These are phyloP conservation scores for Lomentospora prolificans DNA, from an alignment of 2,329 filamentous ascomycete species.

Conservation along the genomic window DNA sequence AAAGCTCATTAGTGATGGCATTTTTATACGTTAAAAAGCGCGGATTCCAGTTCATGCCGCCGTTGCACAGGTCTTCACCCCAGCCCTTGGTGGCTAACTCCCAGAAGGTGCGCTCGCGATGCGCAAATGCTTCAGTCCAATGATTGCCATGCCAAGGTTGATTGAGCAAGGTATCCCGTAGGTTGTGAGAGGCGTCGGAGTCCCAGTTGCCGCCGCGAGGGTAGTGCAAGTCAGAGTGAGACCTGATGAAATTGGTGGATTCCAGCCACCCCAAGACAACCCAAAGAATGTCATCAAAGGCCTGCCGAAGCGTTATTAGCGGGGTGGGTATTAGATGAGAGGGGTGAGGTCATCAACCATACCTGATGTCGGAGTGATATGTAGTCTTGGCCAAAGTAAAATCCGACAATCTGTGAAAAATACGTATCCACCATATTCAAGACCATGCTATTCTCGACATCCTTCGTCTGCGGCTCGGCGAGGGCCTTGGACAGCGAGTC, in stretches of 20 bases:
- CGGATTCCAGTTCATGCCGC: constrained; percentile 89
- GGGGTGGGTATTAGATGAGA: background rate
- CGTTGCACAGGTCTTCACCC: constrained; percentile 70
- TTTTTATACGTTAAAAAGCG: constrained; percentile 81
- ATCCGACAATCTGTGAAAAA: constrained; percentile 66
- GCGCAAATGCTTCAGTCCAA: constrained; percentile 68
- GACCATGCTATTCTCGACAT: constrained; percentile 17
- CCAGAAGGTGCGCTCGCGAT: constrained; percentile 78
- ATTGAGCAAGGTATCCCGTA: constrained; percentile 24
- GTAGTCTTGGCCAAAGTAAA: constrained; percentile 80
- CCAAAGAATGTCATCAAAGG: constrained; percentile 93
- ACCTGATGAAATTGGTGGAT: constrained; percentile 62
- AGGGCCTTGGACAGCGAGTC: constrained; percentile 59
- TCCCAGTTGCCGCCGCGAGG: constrained; percentile 17
- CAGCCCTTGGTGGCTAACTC: constrained; percentile 70
- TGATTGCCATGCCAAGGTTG: constrained; percentile 65
- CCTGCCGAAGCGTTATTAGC: constrained; percentile 34
- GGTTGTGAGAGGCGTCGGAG: constrained; percentile 9
- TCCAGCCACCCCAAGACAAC: constrained; percentile 89
- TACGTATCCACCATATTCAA: constrained; percentile 53
- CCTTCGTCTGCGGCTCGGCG: constrained; percentile 22
- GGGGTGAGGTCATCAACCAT: background rate
- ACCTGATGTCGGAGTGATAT: constrained; percentile 57
- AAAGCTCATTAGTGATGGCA: constrained; percentile 89
- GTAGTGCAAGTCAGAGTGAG: constrained; percentile 59